These are phyloP conservation scores for Xylaria scruposa DNA, from an alignment of 495 filamentous ascomycete species.

Conservation along the genomic window DNA sequence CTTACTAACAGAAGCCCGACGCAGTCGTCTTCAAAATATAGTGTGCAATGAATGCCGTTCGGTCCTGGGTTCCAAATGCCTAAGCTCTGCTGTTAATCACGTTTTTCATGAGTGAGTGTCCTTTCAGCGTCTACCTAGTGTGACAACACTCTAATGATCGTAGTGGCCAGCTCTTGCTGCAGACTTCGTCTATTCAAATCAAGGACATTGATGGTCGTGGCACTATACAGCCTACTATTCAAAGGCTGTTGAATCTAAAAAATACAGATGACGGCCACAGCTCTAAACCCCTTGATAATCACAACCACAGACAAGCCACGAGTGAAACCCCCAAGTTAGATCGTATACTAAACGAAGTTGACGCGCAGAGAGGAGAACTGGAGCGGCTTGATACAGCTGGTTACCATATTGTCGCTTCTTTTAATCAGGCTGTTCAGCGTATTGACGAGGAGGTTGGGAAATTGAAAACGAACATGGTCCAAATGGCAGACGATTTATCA, in stretches of 20 bases:
- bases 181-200: constrained; percentile 29
- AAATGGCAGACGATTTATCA: constrained; percentile 29
- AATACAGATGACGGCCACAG: constrained; percentile 20
- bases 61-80: constrained; percentile 40
- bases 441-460: constrained; percentile 38
- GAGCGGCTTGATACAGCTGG: constrained; percentile 44
- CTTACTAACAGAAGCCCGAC: constrained; percentile 12
- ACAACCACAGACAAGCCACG: not conserved
- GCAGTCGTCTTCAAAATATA: constrained; percentile 42
- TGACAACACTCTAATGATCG: constrained; percentile 14
- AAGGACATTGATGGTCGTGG: constrained; percentile 20
- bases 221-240: constrained; percentile 34
- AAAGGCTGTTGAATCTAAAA: constrained; percentile 40
- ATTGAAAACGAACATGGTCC: constrained; percentile 29
- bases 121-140: not conserved
- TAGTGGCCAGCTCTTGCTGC: constrained; percentile 41
- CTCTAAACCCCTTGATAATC: not conserved
- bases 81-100: constrained; percentile 44
- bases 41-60: constrained; percentile 38
- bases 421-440: constrained; percentile 38
- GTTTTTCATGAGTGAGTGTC: constrained; percentile 45
- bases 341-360: constrained; percentile 30
- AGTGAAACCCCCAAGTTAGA: not conserved
- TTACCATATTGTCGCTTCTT: constrained; percentile 40
- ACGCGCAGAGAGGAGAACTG: constrained; percentile 42